phyloP scores from a whole-genome alignment of 805 yeast species.

The Limtongia smithiae region DNA sequence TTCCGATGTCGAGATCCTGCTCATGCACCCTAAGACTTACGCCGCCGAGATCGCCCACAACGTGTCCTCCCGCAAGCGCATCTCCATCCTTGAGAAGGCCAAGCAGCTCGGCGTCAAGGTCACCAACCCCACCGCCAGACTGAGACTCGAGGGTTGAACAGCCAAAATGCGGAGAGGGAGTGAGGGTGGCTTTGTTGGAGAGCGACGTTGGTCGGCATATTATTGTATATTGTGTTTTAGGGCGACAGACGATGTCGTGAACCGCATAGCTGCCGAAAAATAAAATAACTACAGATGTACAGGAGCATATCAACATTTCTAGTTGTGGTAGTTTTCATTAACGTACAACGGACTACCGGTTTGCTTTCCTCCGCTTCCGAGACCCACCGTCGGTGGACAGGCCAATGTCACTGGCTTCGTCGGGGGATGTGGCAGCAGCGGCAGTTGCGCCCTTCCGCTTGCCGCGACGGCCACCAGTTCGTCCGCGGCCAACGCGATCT shows the following conservation, averaged over 20 bases:
- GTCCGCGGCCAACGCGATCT: conserved; percentile 1
- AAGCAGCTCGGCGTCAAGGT: conserved; percentile 98
- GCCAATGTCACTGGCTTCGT: conserved; percentile 15
- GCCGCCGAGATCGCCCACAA: conserved; percentile 99
- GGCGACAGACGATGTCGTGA: not conserved
- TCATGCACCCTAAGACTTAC: conserved; percentile 95
- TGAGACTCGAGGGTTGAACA: conserved; percentile 27
- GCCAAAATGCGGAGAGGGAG: no score
- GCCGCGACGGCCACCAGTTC: not conserved
- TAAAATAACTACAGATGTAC: not conserved
- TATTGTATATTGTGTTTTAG: not conserved
- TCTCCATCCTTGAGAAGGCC: conserved; percentile 92
- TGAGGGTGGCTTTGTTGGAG: no score
- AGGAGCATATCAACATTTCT: no score
- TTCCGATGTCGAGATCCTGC: conserved; percentile 88
- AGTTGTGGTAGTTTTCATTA: no score
- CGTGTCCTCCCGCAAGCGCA: conserved; percentile 98
- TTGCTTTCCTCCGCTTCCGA: conserved; percentile 4
- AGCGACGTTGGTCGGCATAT: not conserved
- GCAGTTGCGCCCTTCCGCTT: conserved; percentile 6
- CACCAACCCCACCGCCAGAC: conserved; percentile 91
- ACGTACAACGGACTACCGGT: not conserved
- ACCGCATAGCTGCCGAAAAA: not conserved
- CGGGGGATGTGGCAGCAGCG: no score
- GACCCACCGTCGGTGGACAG: conserved; percentile 12